Evolutionary conservation across 164 flowering plant genomes (phyloP).

Genomic region (Vitis rotundifolia): DNA sequence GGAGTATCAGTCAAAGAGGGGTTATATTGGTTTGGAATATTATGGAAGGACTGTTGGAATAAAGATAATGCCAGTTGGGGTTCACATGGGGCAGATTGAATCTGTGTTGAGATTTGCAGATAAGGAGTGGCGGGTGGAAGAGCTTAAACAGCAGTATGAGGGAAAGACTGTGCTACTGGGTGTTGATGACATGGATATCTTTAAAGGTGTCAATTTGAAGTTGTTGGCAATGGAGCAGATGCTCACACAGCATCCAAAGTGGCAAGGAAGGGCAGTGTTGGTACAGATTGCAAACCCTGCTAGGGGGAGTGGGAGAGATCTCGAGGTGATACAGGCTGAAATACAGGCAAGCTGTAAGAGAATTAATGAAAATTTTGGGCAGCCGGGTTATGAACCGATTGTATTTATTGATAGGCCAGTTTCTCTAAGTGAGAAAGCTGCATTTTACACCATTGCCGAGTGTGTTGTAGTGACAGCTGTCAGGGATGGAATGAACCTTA

Average conservation of each 20-base stretch:
- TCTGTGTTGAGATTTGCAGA: slow-evolving; percentile 59
- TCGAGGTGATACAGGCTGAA: slow-evolving; percentile 60
- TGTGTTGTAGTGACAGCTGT: slow-evolving; percentile 80
- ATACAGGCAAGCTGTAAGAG: slow-evolving; percentile 50
- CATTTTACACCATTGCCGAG: slow-evolving; percentile 73
- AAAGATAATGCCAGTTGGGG: slow-evolving; percentile 81
- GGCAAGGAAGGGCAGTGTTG: slow-evolving; percentile 77
- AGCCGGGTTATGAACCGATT: slow-evolving; percentile 65
- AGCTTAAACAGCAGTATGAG: slow-evolving; percentile 67
- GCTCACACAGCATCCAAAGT: slow-evolving; percentile 60
- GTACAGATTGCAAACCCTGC: slow-evolving; percentile 80
- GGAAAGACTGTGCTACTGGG: slow-evolving; percentile 77
- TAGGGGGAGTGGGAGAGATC: slow-evolving; percentile 67
- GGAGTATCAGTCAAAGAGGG: slow-evolving; percentile 80
- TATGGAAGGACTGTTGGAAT: slow-evolving; percentile 75
- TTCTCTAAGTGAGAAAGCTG: slow-evolving; percentile 58
- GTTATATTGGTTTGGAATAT: slow-evolving; percentile 74
- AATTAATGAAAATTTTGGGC: slow-evolving; percentile 55
- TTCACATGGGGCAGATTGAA: slow-evolving; percentile 76
- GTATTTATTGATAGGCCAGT: slow-evolving; percentile 61
- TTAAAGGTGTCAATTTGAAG: slow-evolving; percentile 75
- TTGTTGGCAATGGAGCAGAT: slow-evolving; percentile 78
- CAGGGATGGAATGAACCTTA: slow-evolving; percentile 85
- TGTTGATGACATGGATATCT: slow-evolving; percentile 83
- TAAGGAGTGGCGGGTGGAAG: slow-evolving; percentile 60